Conservation (phyloP, 176 grass and related monocot genomes). For the Aegilops longissima region DNA sequence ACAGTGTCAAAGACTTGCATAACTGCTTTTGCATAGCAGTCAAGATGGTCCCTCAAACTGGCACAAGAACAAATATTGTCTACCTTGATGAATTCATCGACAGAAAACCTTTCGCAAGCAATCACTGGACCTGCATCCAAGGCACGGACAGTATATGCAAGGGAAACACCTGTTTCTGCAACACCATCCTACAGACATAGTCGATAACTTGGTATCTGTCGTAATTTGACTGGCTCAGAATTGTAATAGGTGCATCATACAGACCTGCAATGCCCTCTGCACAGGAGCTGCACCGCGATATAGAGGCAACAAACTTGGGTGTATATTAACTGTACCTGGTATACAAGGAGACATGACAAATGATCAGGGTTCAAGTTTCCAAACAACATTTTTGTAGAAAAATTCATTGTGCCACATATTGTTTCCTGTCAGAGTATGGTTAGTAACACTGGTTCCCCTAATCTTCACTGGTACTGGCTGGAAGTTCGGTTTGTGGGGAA, state of each 20-base stretch:
- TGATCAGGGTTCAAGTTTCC: neutral
- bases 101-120: slow-evolving; percentile 62
- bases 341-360: neutral
- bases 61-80: slow-evolving; percentile 5
- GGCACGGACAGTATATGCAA: slow-evolving; percentile 88
- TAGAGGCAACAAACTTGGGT: slow-evolving; percentile 89
- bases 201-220: slow-evolving; percentile 10
- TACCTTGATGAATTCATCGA: slow-evolving; percentile 88
- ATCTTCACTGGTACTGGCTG: neutral
- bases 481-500: slow-evolving; percentile 3
- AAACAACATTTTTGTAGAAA: neutral
- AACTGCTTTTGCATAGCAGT: slow-evolving; percentile 4
- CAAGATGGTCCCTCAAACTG: slow-evolving; percentile 14
- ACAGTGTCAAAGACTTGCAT: neutral
- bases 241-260: slow-evolving; percentile 7
- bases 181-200: slow-evolving; percentile 80
- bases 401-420: neutral
- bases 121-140: slow-evolving; percentile 93
- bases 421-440: neutral
- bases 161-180: slow-evolving; percentile 89
- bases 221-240: slow-evolving; percentile 5
- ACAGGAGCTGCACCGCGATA: slow-evolving; percentile 98
- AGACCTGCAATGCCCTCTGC: slow-evolving; percentile 95
- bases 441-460: slow-evolving; percentile 7
- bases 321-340: slow-evolving; percentile 92